A percentile compares a stretch with the other conserved stretches of the same genome.
Conservation (phyloP, 2,329 filamentous ascomycete genomes). For the Ceratocystis albifundus region DNA sequence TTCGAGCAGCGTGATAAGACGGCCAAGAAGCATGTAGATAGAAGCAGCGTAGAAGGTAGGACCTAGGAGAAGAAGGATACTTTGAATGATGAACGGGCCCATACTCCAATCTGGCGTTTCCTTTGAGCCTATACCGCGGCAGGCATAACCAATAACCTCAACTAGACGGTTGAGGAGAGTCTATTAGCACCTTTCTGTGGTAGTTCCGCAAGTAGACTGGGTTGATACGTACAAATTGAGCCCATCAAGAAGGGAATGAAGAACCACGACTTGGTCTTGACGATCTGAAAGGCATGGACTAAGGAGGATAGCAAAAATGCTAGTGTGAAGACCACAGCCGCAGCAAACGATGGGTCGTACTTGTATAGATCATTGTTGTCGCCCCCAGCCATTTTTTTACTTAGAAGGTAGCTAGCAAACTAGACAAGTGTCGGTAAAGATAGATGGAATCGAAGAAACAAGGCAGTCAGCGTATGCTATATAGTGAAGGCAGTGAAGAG, state of each 20-base stretch:
- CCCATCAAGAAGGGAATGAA: constrained; percentile 43
- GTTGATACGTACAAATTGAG: constrained; percentile 35
- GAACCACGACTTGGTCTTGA: constrained; percentile 38
- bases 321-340: constrained; percentile 33
- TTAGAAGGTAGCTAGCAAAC: too few relatives aligned
- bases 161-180: constrained; percentile 27
- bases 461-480: too few relatives aligned
- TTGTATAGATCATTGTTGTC: constrained; percentile 32
- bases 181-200: constrained; percentile 3
- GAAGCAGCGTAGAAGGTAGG: constrained; percentile 40
- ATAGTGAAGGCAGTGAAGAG: too few relatives aligned
- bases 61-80: constrained; percentile 36
- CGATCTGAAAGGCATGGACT: constrained; percentile 34
- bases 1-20: constrained; percentile 34
- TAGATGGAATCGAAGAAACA: too few relatives aligned
- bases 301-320: constrained; percentile 31
- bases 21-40: constrained; percentile 41
- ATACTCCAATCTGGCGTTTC: constrained; percentile 31
- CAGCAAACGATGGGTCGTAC: constrained; percentile 37
- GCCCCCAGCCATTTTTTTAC: neutral
- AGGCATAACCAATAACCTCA: constrained; percentile 26
- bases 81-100: constrained; percentile 35
- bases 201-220: neutral
- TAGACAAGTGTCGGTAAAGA: too few relatives aligned
- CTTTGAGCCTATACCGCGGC: constrained; percentile 24